A percentile compares a stretch with the other conserved stretches of the same genome.
phyloP scores from a whole-genome alignment of 441 rosid species.

The Metrosideros polymorpha region DNA sequence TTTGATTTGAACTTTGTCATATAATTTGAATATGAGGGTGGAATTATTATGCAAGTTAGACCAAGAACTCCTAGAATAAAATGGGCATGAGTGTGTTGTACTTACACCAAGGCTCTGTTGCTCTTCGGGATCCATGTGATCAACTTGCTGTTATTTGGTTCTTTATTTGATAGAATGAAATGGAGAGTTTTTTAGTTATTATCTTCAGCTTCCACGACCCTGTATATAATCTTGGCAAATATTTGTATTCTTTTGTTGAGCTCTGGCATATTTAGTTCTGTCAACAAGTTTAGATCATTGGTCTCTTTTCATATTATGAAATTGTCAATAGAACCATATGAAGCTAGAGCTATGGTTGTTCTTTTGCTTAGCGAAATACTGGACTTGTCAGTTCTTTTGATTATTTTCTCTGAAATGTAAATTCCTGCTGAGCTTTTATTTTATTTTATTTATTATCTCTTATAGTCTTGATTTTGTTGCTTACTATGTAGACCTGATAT shows the following conservation, averaged over 20 bases:
- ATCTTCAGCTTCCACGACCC: background rate
- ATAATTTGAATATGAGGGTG: background rate
- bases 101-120: background rate
- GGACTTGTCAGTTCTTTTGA: background rate
- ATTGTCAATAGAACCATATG: background rate
- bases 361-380: background rate
- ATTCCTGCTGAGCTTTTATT: background rate
- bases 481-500: conserved; percentile 54
- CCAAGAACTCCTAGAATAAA: background rate
- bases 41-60: background rate
- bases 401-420: background rate
- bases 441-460: background rate
- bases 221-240: background rate
- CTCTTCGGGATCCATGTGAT: background rate
- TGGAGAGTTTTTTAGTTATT: background rate
- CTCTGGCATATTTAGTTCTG: background rate
- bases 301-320: background rate
- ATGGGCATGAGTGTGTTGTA: background rate
- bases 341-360: background rate
- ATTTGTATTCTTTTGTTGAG: background rate
- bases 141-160: background rate
- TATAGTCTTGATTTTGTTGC: background rate
- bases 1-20: background rate
- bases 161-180: background rate
- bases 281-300: background rate